Evolutionary conservation across 192 early-diverging fungal genomes (phyloP).

Genomic region (Entrophospora sp.): DNA sequence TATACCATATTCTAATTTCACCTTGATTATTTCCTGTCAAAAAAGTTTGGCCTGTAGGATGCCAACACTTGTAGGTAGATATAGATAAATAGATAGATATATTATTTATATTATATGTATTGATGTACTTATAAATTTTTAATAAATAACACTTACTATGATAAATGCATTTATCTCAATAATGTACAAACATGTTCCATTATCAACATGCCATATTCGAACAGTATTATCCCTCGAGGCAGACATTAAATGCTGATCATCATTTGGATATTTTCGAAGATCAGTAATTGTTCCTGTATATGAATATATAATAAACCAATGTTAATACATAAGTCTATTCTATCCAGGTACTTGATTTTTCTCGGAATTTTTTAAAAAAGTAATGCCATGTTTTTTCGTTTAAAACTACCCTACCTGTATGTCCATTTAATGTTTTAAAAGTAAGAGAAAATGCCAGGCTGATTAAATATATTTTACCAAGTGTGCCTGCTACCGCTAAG

Average conservation of each 20-base stretch:
- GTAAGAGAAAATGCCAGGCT: conserved; percentile 7
- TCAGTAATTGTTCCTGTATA: conserved; percentile 49
- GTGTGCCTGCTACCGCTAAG: conserved; percentile 9
- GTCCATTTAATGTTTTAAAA: not conserved
- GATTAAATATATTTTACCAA: conserved; percentile 10
- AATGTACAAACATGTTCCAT: conserved; percentile 47
- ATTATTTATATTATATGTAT: not conserved
- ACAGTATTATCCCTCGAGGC: conserved; percentile 64
- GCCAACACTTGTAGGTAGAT: conserved; percentile 33
- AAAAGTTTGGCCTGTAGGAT: conserved; percentile 53
- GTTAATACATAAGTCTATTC: too few relatives aligned
- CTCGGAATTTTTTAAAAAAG: too few relatives aligned
- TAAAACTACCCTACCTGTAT: not conserved
- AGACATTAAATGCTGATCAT: conserved; percentile 58
- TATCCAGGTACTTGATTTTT: too few relatives aligned
- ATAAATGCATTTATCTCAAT: conserved; percentile 53
- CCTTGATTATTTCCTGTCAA: conserved; percentile 40
- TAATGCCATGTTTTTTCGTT: too few relatives aligned
- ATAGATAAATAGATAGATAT: not conserved
- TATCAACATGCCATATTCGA: conserved; percentile 69
- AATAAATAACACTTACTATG: conserved; percentile 31
- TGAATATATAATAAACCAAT: not conserved
- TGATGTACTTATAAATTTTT: not conserved
- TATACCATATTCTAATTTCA: conserved; percentile 30
- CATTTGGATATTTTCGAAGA: conserved; percentile 62